A percentile compares a stretch with the other conserved stretches of the same genome.
Conservation (phyloP, 768 basidiomycete species). For the Panaeolus papilionaceus region DNA sequence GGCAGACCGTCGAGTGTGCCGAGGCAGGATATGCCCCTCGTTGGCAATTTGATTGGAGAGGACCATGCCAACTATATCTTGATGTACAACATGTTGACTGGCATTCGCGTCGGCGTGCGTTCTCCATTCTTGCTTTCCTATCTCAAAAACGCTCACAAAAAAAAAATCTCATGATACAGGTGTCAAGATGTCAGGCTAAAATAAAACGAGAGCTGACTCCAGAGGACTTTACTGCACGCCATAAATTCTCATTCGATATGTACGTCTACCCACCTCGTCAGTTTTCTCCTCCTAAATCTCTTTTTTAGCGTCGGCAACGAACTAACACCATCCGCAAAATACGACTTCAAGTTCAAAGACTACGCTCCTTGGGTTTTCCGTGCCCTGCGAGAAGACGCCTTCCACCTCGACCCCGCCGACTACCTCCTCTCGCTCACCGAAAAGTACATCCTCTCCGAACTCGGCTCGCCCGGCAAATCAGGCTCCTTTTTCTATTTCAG, state of each 20-base stretch:
- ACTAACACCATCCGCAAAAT: slow-evolving; percentile 95
- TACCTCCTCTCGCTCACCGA: slow-evolving; percentile 96
- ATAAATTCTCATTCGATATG: slow-evolving; percentile 99
- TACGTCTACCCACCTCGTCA: slow-evolving; percentile 42
- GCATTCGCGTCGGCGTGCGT: slow-evolving; percentile 92
- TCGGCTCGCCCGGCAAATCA: slow-evolving; percentile 97
- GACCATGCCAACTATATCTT: slow-evolving; percentile 98
- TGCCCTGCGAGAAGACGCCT: slow-evolving; percentile 91
- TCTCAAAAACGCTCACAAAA: neutral
- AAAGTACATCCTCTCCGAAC: slow-evolving; percentile 97
- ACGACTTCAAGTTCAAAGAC: slow-evolving; percentile 99
- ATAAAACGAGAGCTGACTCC: slow-evolving; percentile 82
- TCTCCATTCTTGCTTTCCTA: slow-evolving; percentile 11
- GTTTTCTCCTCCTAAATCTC: slow-evolving; percentile 11
- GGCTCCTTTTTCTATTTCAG: slow-evolving; percentile 99
- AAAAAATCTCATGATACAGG: slow-evolving; percentile 46
- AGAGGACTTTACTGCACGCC: slow-evolving; percentile 86
- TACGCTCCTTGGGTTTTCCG: slow-evolving; percentile 99
- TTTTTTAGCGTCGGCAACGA: slow-evolving; percentile 88
- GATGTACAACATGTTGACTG: slow-evolving; percentile 99
- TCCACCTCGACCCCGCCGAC: slow-evolving; percentile 96
- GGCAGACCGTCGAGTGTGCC: slow-evolving; percentile 25
- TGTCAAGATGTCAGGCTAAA: slow-evolving; percentile 97
- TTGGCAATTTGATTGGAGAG: slow-evolving; percentile 97
- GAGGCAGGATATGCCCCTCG: slow-evolving; percentile 66